Base-by-base conservation (phyloP, 164 flowering plant genomes). In the Sextonia rubra region DNA sequence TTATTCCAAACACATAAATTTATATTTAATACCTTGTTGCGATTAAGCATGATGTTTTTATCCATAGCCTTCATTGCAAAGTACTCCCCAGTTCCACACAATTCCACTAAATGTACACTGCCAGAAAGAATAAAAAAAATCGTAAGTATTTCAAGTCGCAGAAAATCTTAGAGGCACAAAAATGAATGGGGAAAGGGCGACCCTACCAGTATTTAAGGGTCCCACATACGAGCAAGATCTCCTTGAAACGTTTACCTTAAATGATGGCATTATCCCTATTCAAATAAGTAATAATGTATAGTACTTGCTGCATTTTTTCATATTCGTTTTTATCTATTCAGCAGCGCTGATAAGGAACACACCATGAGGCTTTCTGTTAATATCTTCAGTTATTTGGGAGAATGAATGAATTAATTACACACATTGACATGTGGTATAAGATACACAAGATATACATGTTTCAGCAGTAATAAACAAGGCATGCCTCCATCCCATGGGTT, bases 41-140 rank as follows among this genome's bases (percentile, higher is more conserved):
- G 88, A 66, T 91, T 95, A 64, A 95, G 91, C 99, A 95, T 95
- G 58, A 91, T 75, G 74, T 77, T 77, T 82, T 95, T 95, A 69
- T 95, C 99, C 99, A 95, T 95, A 61, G 97, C 95, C 78, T 95
- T 95, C 99, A 95, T 90, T n/a, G 99, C 99, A 83, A 90, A 95
- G 58, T 30, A 77, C 69, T 84, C 91, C 64, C 89, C 95, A 37
- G 94, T 89, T 77, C 90, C 98, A 75, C 82, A 77, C 76, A 95
- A 79, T 77, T 95, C 98, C 55, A 95, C 99, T 84, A 95, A 78
- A 82, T 95, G 98, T 67, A 95, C 99, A 86, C 99, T 95, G 90
- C 71, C 73, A 82, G 61, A 60, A 64, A 66, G 23, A 58, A 18
- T 55, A 56, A 29, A 69, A 48, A 74, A 4, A 5, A 14, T 3